Base-by-base conservation (phyloP, 495 filamentous ascomycete genomes). In the Daldinia childiae region DNA sequence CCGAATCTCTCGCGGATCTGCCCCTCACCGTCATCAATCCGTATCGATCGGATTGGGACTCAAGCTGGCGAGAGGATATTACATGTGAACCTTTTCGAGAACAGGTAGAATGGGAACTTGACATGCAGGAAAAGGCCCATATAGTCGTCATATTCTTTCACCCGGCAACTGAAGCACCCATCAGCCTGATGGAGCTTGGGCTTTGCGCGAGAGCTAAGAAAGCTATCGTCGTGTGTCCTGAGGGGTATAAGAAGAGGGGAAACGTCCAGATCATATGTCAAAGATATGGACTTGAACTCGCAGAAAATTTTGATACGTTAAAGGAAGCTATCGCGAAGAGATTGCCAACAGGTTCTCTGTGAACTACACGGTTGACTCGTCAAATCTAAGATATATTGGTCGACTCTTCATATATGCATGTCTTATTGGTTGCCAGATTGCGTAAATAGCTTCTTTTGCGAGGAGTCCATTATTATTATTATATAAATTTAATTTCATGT, bases 1-100 rank as follows among this genome's bases (percentile, higher is more conserved):
- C 56, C 11, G 55, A 71, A 27, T 72, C 75, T 6, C 77, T 87
- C 34, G 62, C 78, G 0, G 64, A 78, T 38, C 69, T 79, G 8
- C 83, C 86, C 51, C 71, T 91, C 62, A 88, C 86, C 5, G 79
- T 91, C 59, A 82, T 85, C 74, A 90, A 92, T 56, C 89, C 88
- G 6, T 74, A 82, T 12, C 83, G 87, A 0, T 55, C 74, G 3
- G 81, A 87, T 70, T 90, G 87, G 88, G 82, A 89, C 73, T 71
- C 76, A 55, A 81, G 75, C 21, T 87, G 86, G 85, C 64, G 27
- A 1, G 81, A 87, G 55, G 82, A 86, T 19, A 76, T 82, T 24
- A 56, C 73, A 0, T 83, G 80, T 59, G 41, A 61, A 0, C 82
- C 79, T 0, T 90, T 85, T 68, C 72, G 74, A 1, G 74, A 84